phyloP scores from a whole-genome alignment of 305 asterid species.

The Solanum aculeatissimum region DNA sequence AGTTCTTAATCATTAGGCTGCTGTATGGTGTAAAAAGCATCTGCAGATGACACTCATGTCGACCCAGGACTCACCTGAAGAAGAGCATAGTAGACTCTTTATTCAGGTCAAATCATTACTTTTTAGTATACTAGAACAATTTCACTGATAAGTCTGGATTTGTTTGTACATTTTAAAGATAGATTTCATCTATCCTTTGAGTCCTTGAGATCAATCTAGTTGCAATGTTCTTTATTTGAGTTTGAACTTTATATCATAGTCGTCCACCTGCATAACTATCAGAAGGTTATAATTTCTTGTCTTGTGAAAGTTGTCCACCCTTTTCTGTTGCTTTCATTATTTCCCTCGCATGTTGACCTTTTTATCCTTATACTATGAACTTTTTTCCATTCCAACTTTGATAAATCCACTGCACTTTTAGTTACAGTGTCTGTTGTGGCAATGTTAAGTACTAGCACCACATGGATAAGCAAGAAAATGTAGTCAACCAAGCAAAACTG shows the following conservation, averaged over 20 bases:
- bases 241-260: background rate
- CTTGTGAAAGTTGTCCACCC: background rate
- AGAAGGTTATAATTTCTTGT: background rate
- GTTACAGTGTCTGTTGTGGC: background rate
- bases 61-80: conserved; percentile 73
- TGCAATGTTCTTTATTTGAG: background rate
- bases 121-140: background rate
- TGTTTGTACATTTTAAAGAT: background rate
- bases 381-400: background rate
- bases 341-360: background rate
- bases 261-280: background rate
- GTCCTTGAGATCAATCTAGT: background rate
- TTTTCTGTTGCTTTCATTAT: background rate
- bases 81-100: conserved; percentile 70
- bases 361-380: background rate
- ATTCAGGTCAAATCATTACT: conserved; percentile 46
- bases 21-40: conserved; percentile 85
- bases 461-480: background rate
- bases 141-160: background rate
- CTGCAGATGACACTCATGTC: conserved; percentile 89
- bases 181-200: background rate
- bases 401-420: background rate
- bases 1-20: conserved; percentile 40
- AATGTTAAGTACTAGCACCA: background rate
- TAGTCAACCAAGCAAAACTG: background rate